A percentile compares a stretch with the other conserved stretches of the same genome.
phyloP scores from a whole-genome alignment of 805 yeast genomes.

The Kuraishia cidri region DNA sequence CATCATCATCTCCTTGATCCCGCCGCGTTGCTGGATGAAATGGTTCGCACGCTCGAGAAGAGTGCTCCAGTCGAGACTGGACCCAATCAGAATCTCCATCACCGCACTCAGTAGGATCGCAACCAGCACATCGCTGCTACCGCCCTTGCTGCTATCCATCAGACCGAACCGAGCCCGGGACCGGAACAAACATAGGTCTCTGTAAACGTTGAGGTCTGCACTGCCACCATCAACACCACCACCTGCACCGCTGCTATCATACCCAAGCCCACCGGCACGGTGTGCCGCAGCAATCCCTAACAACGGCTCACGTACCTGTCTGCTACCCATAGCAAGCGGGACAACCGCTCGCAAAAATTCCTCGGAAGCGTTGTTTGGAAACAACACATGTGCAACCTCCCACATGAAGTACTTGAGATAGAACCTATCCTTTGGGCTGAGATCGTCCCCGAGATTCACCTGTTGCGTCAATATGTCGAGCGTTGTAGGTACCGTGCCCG shows the following conservation, averaged over 20 bases:
- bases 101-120: constrained; percentile 13
- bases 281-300: constrained; percentile 19
- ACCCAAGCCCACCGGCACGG: constrained; percentile 7
- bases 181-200: constrained; percentile 1
- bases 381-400: constrained; percentile 15
- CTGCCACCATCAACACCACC: too few relatives aligned
- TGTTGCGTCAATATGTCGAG: not conserved
- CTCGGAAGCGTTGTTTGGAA: constrained; percentile 15
- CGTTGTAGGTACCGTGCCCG: not conserved
- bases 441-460: constrained; percentile 2
- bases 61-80: constrained; percentile 17
- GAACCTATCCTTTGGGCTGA: constrained; percentile 11
- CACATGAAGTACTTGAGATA: constrained; percentile 15
- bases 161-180: constrained; percentile 3
- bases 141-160: constrained; percentile 6
- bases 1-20: constrained; percentile 9
- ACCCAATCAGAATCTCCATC: constrained; percentile 18
- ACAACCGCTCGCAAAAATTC: constrained; percentile 13
- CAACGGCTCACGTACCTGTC: constrained; percentile 13
- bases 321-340: constrained; percentile 12
- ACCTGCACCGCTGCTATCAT: too few relatives aligned
- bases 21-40: constrained; percentile 14
- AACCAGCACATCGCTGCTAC: constrained; percentile 10
- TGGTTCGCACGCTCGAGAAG: constrained; percentile 14
- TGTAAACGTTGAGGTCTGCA: too few relatives aligned